These are phyloP conservation scores for Hyphopichia homilentoma DNA, from an alignment of 805 yeast genomes.

Conservation along the genomic window DNA sequence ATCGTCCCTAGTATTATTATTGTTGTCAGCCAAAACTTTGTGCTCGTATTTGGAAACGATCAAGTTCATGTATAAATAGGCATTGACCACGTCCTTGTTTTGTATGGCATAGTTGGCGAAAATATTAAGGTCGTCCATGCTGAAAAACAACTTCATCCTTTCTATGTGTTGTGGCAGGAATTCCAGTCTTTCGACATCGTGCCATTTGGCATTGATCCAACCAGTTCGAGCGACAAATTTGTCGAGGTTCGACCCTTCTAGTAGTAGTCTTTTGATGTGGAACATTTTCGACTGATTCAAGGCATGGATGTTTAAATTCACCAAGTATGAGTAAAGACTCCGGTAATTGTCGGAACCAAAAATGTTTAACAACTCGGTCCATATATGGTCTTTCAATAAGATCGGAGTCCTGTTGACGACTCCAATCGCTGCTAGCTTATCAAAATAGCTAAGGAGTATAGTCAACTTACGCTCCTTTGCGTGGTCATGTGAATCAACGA, in stretches of 20 bases:
- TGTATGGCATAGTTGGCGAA: slow-evolving; percentile 20
- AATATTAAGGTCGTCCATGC: slow-evolving; percentile 20
- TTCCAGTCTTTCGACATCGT: slow-evolving; percentile 20
- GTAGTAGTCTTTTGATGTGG: slow-evolving; percentile 18
- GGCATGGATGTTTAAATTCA: slow-evolving; percentile 31
- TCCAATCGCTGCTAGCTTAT: slow-evolving; percentile 19
- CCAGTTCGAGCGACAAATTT: slow-evolving; percentile 35
- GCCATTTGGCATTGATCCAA: slow-evolving; percentile 33
- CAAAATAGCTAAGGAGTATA: slow-evolving; percentile 23
- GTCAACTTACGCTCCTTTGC: slow-evolving; percentile 10
- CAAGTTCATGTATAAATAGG: slow-evolving; percentile 33
- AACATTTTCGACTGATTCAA: slow-evolving; percentile 10
- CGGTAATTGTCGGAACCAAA: slow-evolving; percentile 14
- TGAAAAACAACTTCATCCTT: slow-evolving; percentile 30
- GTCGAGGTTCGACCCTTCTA: slow-evolving; percentile 27
- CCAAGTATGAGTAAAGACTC: slow-evolving; percentile 26
- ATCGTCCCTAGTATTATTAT: slow-evolving; percentile 13
- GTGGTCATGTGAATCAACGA: slow-evolving; percentile 9
- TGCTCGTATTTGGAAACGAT: slow-evolving; percentile 34
- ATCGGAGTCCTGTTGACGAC: slow-evolving; percentile 20
- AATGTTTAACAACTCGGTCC: slow-evolving; percentile 12
- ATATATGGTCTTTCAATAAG: slow-evolving; percentile 12
- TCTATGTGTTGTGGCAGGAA: slow-evolving; percentile 14
- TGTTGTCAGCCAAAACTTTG: slow-evolving; percentile 8
- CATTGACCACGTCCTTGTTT: slow-evolving; percentile 24